These are phyloP conservation scores for Mucor racemosus DNA, from an alignment of 371 early-diverging fungal genomes.

Conservation along the genomic window DNA sequence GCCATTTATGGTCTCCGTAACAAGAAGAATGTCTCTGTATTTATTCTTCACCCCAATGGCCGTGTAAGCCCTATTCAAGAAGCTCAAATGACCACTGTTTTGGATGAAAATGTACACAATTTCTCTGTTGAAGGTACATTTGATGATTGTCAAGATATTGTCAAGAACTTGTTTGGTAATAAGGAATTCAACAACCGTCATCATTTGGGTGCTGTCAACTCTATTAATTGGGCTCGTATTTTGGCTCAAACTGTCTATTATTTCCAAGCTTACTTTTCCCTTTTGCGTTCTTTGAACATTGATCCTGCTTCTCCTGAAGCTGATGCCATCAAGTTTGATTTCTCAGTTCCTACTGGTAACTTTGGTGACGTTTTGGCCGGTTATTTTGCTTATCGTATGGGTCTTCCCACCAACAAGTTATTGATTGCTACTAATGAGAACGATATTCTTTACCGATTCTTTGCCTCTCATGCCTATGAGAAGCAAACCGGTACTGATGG, in stretches of 20 bases:
- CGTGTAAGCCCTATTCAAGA: conserved; percentile 94
- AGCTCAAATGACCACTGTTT: conserved; percentile 96
- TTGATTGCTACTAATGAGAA: conserved; percentile 95
- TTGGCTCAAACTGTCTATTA: conserved; percentile 96
- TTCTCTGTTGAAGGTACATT: conserved; percentile 92
- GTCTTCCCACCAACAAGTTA: conserved; percentile 84
- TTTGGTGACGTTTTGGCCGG: conserved; percentile 98
- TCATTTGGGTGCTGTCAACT: conserved; percentile 94
- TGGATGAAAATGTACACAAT: conserved; percentile 92
- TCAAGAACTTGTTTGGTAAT: conserved; percentile 90
- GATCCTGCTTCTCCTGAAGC: conserved; percentile 53
- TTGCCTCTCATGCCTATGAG: conserved; percentile 84
- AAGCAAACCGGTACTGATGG: conserved; percentile 64
- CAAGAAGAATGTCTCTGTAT: conserved; percentile 90
- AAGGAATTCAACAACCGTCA: conserved; percentile 74
- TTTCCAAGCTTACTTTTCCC: conserved; percentile 87
- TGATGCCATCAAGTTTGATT: conserved; percentile 67
- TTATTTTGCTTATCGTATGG: conserved; percentile 90
- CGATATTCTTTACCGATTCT: conserved; percentile 96
- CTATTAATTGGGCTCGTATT: conserved; percentile 99
- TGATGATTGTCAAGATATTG: conserved; percentile 97
- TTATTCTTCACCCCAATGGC: conserved; percentile 91
- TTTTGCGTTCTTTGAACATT: conserved; percentile 64
- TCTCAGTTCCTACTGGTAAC: conserved; percentile 97
- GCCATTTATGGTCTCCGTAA: conserved; percentile 96